Evolutionary conservation across 1,284 basidiomycete genomes (phyloP).

Genomic region (Cutaneotrichosporon mucoides): DNA sequence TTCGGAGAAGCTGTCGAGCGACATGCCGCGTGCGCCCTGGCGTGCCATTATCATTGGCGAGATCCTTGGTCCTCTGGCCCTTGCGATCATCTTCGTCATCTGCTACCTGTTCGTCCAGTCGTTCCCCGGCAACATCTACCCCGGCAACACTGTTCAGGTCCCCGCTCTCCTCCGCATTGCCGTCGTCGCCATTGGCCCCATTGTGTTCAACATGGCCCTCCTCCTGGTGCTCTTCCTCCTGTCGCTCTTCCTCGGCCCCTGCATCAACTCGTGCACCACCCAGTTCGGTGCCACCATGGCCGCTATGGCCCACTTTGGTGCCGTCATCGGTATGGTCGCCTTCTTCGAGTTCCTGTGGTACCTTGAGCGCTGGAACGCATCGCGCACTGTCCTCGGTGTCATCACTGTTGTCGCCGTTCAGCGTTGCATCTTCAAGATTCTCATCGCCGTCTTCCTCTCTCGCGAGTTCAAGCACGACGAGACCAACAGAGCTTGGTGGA

Average conservation of each 20-base stretch:
- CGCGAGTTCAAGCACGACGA: slow-evolving; percentile 98
- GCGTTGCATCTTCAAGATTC: slow-evolving; percentile 81
- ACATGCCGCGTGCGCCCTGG: slow-evolving; percentile 86
- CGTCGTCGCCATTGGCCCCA: slow-evolving; percentile 86
- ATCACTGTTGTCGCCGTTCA: slow-evolving; percentile 83
- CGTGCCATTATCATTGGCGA: slow-evolving; percentile 82
- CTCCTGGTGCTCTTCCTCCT: slow-evolving; percentile 81
- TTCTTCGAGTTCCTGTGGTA: slow-evolving; percentile 97
- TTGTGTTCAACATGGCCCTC: slow-evolving; percentile 91
- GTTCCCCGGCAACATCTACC: slow-evolving; percentile 56
- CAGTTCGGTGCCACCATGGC: slow-evolving; percentile 88
- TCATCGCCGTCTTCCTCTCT: slow-evolving; percentile 86
- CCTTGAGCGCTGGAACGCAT: slow-evolving; percentile 85
- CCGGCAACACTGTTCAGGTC: slow-evolving; percentile 47
- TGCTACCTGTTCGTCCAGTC: slow-evolving; percentile 69
- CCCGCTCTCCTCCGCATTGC: slow-evolving; percentile 87
- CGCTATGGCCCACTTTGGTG: slow-evolving; percentile 73
- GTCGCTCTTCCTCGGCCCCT: slow-evolving; percentile 85
- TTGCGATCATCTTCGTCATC: slow-evolving; percentile 79
- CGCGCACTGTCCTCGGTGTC: slow-evolving; percentile 84
- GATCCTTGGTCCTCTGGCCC: slow-evolving; percentile 74
- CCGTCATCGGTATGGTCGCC: slow-evolving; percentile 74
- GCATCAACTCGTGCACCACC: slow-evolving; percentile 71
- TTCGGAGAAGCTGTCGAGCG: slow-evolving; percentile 88
- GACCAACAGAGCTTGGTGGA: slow-evolving; percentile 97